Evolutionary conservation across 164 flowering plant genomes (phyloP), one percentile per base, ranked within the genome.

Genomic region (Macadamia tetraphylla): DNA sequence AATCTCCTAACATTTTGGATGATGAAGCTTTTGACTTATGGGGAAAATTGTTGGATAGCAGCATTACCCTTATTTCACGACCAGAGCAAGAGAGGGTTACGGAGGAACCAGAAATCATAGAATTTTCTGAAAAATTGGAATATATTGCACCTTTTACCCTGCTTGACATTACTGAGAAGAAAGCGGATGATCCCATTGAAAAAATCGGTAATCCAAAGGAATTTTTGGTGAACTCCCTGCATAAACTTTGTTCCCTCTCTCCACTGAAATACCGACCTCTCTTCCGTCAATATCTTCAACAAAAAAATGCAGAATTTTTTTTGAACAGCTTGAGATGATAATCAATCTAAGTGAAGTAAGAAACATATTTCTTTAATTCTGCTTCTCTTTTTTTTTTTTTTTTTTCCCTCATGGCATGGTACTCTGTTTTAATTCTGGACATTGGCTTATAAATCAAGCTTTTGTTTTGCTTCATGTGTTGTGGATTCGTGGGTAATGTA

Each of bases 21-120:
- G 71, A 86, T 67, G 66, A 86, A 62, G 85, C 83, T 72, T 73
- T 77, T 67, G 65, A 64, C 40, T 78, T 71, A 12, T 92, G 97
- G 97, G 99, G 97, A 1, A 87, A 84, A 66, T 73, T 92, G 88
- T 83, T 94, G 63, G 91, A 92, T 59, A 90, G 95, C 67, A 85
- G 87, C 75, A 83, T 92, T 58, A 90, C 94, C n/a, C 90, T 94
- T 66, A 75, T 90, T 65, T 87, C 99, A 64, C 78, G 82, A 44
- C 94, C 97, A 30, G 99, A 88, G 73, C 76, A 90, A 75, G 91
- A 90, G 1, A 86, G 97, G 76, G 84, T 89, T 44, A 86, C 77
- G 55, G 97, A 88, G 63, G 97, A 94, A 75, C 80, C 84, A 14
- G 97, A 94, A 65, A 80, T 90, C 80, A 97, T 95, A 7, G 97